phyloP scores from a whole-genome alignment of 805 yeast species.

The Metschnikowia kofuensis region DNA sequence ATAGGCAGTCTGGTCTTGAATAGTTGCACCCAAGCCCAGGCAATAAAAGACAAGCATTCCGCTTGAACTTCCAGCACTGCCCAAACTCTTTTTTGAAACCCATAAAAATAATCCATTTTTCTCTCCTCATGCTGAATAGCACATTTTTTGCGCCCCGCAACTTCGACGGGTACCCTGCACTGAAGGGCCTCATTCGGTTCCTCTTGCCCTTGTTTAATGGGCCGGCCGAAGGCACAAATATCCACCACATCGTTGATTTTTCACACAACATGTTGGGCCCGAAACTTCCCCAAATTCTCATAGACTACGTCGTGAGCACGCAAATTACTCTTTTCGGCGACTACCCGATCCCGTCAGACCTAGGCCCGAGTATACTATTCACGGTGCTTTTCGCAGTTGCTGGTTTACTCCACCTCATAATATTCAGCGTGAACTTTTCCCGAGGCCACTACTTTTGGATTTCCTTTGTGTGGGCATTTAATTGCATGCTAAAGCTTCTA shows the following conservation, averaged over 20 bases:
- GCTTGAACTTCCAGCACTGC: too few species aligned
- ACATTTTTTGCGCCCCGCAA: constrained; percentile 15
- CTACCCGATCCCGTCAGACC: constrained; percentile 17
- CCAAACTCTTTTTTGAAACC: too few species aligned
- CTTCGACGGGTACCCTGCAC: constrained; percentile 17
- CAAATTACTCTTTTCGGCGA: constrained; percentile 21
- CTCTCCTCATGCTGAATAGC: not conserved
- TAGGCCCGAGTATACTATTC: constrained; percentile 19
- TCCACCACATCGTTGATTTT: constrained; percentile 7
- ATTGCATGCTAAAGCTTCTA: constrained; percentile 13
- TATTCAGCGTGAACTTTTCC: constrained; percentile 17
- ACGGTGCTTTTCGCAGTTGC: constrained; percentile 16
- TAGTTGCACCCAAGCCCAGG: not conserved
- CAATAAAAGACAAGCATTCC: not conserved
- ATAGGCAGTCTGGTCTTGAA: too few species aligned
- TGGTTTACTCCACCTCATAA: constrained; percentile 14
- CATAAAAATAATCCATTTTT: too few species aligned
- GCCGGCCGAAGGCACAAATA: constrained; percentile 17
- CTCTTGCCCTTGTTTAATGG: constrained; percentile 14
- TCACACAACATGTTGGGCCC: constrained; percentile 13
- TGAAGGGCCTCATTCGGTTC: constrained; percentile 15
- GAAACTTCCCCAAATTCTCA: constrained; percentile 10
- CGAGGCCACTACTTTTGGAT: constrained; percentile 23
- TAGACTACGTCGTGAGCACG: constrained; percentile 14
- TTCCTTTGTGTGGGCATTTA: constrained; percentile 18